Evolutionary conservation across 2,329 filamentous ascomycete species (phyloP).

Genomic region (Aureobasidium namibiae): DNA sequence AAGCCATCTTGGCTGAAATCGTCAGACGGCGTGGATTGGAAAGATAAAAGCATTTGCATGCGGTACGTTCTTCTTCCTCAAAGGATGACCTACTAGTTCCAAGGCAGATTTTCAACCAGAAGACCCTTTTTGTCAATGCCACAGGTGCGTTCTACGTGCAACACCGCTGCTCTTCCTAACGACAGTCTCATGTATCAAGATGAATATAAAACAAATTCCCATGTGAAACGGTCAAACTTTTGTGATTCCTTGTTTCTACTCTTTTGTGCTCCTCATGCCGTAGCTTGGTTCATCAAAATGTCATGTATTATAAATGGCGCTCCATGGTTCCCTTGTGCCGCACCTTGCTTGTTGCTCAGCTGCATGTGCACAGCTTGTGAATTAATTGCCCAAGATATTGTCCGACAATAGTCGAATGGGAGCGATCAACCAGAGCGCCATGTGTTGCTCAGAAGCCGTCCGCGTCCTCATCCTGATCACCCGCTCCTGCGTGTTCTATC

Average conservation of each 20-base stretch:
- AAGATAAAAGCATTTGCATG: not conserved
- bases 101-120: not conserved
- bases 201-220: not conserved
- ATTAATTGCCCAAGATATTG: not conserved
- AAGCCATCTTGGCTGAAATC: not conserved
- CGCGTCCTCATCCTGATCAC: constrained; percentile 50
- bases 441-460: constrained; percentile 1
- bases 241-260: constrained; percentile 3
- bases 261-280: not conserved
- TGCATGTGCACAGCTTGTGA: not conserved
- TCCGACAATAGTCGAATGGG: not conserved
- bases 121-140: not conserved
- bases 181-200: not conserved
- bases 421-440: not conserved
- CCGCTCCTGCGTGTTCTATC: constrained; percentile 53
- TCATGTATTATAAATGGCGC: constrained; percentile 2
- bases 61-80: constrained; percentile 11
- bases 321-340: constrained; percentile 4
- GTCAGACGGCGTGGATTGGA: not conserved
- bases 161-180: not conserved
- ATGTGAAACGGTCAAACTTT: constrained; percentile 8
- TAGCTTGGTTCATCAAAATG: constrained; percentile 4
- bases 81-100: constrained; percentile 11
- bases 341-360: not conserved
- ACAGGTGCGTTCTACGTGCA: constrained; percentile 5